Evolutionary conservation across 2,329 filamentous ascomycete genomes (phyloP).

Genomic region (Akanthomyces muscarius): DNA sequence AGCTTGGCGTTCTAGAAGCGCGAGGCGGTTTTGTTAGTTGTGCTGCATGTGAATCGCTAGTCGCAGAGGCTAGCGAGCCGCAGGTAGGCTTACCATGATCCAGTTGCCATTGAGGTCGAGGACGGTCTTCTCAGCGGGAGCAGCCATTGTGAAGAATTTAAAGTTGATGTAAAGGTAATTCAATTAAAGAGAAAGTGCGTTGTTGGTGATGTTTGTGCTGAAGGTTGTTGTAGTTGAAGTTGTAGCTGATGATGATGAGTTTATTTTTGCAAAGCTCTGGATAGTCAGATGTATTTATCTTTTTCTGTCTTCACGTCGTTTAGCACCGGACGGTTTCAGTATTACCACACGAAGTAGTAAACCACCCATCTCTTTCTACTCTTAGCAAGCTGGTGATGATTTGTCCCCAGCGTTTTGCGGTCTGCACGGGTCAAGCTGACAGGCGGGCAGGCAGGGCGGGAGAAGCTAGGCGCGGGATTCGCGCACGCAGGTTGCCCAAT

Average conservation of each 20-base stretch:
- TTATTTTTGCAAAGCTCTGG: not conserved
- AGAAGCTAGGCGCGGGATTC: slow-evolving; percentile 1
- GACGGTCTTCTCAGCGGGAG: slow-evolving; percentile 16
- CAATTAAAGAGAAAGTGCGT: not conserved
- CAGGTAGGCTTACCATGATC: slow-evolving; percentile 15
- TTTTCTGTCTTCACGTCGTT: not conserved
- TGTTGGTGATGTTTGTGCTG: not conserved
- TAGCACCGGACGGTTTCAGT: not conserved
- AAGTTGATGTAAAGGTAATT: not conserved
- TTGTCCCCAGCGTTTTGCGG: slow-evolving; percentile 13
- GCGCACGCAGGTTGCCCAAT: slow-evolving; percentile 8
- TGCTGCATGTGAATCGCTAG: not conserved
- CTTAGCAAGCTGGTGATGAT: slow-evolving; percentile 12
- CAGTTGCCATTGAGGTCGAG: slow-evolving; percentile 18
- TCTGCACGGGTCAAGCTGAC: slow-evolving; percentile 12
- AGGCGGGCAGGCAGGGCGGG: not conserved
- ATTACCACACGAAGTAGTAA: slow-evolving; percentile 7
- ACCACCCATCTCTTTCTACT: slow-evolving; percentile 14
- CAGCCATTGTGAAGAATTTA: slow-evolving; percentile 11
- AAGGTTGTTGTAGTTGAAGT: not conserved
- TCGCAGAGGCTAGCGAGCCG: not conserved
- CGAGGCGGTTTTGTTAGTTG: not conserved
- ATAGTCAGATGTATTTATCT: slow-evolving; percentile 15
- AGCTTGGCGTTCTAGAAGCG: slow-evolving; percentile 14
- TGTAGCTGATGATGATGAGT: slow-evolving; percentile 1